Evolutionary conservation across 140 eudicot species (phyloP), one percentile per base, ranked within the genome.

Genomic region (Eryngium alpinum): DNA sequence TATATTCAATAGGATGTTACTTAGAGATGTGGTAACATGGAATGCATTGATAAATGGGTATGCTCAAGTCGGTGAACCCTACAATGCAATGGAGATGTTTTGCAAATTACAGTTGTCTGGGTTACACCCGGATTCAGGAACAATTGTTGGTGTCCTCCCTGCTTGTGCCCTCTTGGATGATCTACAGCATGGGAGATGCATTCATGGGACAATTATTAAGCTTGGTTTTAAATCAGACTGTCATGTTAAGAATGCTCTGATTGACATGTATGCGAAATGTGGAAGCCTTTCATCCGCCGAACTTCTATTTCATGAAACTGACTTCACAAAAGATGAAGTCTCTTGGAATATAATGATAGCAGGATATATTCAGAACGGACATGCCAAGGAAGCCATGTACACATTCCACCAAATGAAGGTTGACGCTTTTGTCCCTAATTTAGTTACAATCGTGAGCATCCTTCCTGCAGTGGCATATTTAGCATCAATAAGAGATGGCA

Each of bases 201-300:
- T 85, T 75, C 97, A 91, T 67, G 88, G 89, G 83, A 66, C 80
- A 77, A 83, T 88, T 79, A 78, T 79, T 12, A 91, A 89, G 83
- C 74, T 75, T 33, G 92, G 94, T 59, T 87, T 89, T 85, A 89
- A 86, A 31, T 88, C 84, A 66, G 97, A 91, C 29, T 70, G 84
- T 81, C 88, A 89, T 84, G 90, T 89, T 72, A 85, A 69, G 65
- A 91, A 91, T 82, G 89, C 94, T 75, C 88, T 91, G 29, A 86
- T 86, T 67, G 97, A 91, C 87, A 88, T 91, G 97, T 91, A 91
- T 81, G 88, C 93, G 24, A 91, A 91, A 87, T 89, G 86, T 56
- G 77, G 81, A 80, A 89, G 83, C 81, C 88, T 91, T 76, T 24
- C 75, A 4, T 78, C 85, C 18, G 97, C 93, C 33, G 90, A 91